phyloP scores from a whole-genome alignment of 2,329 filamentous ascomycete species.

The Colletotrichum sp. region DNA sequence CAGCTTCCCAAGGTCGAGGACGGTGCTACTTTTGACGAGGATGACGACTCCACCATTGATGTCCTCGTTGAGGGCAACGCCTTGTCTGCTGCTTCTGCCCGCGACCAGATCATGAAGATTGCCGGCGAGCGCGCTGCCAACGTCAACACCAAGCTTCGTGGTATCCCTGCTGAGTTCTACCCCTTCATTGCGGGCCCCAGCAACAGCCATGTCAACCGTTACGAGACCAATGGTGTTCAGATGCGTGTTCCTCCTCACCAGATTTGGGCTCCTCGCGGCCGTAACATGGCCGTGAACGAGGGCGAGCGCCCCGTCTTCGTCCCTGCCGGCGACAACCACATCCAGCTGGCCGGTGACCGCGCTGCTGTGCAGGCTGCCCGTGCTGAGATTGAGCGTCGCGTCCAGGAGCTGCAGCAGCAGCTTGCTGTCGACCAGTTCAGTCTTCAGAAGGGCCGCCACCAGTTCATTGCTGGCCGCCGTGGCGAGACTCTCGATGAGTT shows the following conservation, averaged over 20 bases:
- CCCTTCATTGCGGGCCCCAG: conserved; percentile 89
- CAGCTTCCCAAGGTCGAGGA: conserved; percentile 86
- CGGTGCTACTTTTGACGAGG: conserved; percentile 60
- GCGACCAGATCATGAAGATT: conserved; percentile 84
- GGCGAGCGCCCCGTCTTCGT: conserved; percentile 73
- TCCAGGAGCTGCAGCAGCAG: conserved; percentile 75
- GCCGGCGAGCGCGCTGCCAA: conserved; percentile 85
- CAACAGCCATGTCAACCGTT: conserved; percentile 68
- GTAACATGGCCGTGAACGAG: conserved; percentile 8
- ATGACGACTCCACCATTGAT: conserved; percentile 82
- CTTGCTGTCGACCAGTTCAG: conserved; percentile 79
- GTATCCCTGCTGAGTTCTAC: conserved; percentile 90
- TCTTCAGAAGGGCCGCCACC: conserved; percentile 86
- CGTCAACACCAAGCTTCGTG: conserved; percentile 80
- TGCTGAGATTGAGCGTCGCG: conserved; percentile 80
- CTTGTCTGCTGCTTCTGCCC: conserved; percentile 83
- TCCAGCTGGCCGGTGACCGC: conserved; percentile 87
- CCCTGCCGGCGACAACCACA: conserved; percentile 78
- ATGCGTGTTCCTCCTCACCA: conserved; percentile 85
- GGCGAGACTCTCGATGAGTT: conserved; percentile 85
- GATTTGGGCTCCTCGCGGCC: conserved; percentile 60
- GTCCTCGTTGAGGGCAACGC: conserved; percentile 91
- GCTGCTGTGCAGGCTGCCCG: conserved; percentile 79
- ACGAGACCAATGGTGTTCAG: conserved; percentile 79
- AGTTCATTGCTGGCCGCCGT: conserved; percentile 90